Percentiles rank a stretch among this genome's conserved stretches.
phyloP scores from a whole-genome alignment of 805 yeast species.

The Kodamaea restingae region DNA sequence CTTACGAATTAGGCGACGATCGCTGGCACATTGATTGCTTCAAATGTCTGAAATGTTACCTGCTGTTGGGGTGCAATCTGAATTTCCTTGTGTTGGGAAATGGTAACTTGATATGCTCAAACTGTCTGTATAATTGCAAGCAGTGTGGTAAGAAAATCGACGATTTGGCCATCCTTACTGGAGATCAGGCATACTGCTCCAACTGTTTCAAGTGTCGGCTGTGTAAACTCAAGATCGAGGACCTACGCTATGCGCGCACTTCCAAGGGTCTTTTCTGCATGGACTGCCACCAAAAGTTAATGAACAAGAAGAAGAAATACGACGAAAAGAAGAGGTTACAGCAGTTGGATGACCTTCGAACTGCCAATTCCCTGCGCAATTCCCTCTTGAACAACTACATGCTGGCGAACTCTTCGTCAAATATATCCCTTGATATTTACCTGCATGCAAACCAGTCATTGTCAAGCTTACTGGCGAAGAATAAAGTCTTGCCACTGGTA shows the following conservation, averaged over 20 bases:
- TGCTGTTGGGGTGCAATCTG: conserved; percentile 77
- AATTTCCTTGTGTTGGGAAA: conserved; percentile 90
- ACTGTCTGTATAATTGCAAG: conserved; percentile 88
- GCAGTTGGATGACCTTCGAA: conserved; percentile 8
- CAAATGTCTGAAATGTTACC: conserved; percentile 78
- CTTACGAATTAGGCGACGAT: conserved; percentile 90
- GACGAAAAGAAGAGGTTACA: conserved; percentile 42
- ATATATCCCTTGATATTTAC: conserved; percentile 5
- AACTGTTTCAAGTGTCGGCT: conserved; percentile 85
- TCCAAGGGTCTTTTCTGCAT: conserved; percentile 91
- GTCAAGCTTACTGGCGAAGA: conserved; percentile 6
- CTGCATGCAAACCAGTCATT: conserved; percentile 8
- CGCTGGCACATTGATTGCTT: conserved; percentile 96
- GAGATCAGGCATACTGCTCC: conserved; percentile 92
- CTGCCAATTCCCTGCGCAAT: conserved; percentile 11
- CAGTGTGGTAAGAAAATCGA: conserved; percentile 83
- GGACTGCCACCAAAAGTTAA: conserved; percentile 80
- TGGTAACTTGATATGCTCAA: conserved; percentile 84
- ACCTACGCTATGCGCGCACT: conserved; percentile 86
- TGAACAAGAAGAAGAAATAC: conserved; percentile 69
- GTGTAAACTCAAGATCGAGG: conserved; percentile 82
- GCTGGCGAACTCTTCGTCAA: conserved; percentile 8
- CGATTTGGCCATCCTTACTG: conserved; percentile 90
- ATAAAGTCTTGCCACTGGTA: conserved; percentile 10
- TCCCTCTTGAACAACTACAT: conserved; percentile 11